These are phyloP conservation scores for Phalaenopsis equestris DNA, from an alignment of 106 monocot species.

Conservation along the genomic window DNA sequence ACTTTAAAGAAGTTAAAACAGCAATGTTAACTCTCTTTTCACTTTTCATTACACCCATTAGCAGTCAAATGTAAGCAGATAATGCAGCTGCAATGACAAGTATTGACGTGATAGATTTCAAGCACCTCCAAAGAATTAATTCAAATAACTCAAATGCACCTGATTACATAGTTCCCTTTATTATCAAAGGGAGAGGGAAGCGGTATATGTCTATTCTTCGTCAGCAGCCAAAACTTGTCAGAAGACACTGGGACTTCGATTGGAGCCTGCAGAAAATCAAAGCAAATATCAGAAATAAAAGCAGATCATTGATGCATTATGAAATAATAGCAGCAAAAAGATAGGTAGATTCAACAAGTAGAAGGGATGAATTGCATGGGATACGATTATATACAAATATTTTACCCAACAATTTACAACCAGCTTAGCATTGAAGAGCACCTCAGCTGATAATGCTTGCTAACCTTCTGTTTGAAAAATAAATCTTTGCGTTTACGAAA, in stretches of 20 bases:
- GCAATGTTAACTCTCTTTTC: not conserved
- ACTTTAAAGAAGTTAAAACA: not conserved
- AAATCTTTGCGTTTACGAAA: too few relatives aligned
- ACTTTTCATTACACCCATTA: not conserved
- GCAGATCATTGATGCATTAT: not conserved
- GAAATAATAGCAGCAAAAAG: not conserved
- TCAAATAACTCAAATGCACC: constrained; percentile 19
- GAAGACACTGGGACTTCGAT: constrained; percentile 74
- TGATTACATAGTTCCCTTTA: constrained; percentile 90
- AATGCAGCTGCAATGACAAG: not conserved
- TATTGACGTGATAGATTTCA: not conserved
- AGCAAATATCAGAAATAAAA: not conserved
- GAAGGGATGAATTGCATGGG: not conserved
- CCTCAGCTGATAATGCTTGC: not conserved
- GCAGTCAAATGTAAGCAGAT: not conserved
- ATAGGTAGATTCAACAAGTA: not conserved
- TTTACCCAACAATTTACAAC: not conserved
- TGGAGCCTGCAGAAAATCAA: constrained; percentile 45
- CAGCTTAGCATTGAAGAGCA: not conserved
- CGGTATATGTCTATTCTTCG: constrained; percentile 38
- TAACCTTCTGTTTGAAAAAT: not conserved
- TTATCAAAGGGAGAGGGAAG: constrained; percentile 91
- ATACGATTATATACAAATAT: not conserved
- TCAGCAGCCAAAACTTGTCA: constrained; percentile 90
- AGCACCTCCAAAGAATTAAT: not conserved